phyloP scores from a whole-genome alignment of 2,329 filamentous ascomycete species.

The Pseudomassariella vexata region DNA sequence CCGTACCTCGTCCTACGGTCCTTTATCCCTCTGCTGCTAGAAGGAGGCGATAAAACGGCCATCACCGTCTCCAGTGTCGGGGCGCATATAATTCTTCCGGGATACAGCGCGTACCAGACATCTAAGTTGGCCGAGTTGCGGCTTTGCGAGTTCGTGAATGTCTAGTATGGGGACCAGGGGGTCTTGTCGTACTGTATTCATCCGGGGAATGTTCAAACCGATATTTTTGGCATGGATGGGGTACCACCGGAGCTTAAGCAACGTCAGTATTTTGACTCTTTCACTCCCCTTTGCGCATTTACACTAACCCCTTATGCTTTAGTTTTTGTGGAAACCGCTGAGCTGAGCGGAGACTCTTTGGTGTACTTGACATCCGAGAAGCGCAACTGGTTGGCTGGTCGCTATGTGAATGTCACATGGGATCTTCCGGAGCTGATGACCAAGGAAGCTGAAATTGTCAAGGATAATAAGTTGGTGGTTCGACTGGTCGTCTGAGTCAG shows the following conservation, averaged over 20 bases:
- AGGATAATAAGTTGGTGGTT: conserved; percentile 21
- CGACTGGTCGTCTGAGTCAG: conserved; percentile 16
- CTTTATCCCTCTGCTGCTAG: conserved; percentile 35
- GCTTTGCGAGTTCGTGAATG: conserved; percentile 36
- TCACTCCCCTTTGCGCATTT: too few species aligned
- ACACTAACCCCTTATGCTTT: not conserved
- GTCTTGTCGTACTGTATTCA: conserved; percentile 35
- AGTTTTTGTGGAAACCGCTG: conserved; percentile 20
- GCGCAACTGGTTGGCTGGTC: conserved; percentile 25
- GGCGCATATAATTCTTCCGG: conserved; percentile 20
- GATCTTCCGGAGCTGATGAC: conserved; percentile 29
- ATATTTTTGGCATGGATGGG: conserved; percentile 16
- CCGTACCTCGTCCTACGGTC: conserved; percentile 37
- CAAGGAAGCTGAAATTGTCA: conserved; percentile 21
- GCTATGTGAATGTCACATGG: conserved; percentile 33
- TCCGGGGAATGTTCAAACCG: conserved; percentile 34
- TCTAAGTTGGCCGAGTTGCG: conserved; percentile 39
- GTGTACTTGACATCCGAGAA: conserved; percentile 22
- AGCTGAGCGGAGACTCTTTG: conserved; percentile 22
- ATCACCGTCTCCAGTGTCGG: conserved; percentile 36
- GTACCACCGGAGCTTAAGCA: conserved; percentile 6
- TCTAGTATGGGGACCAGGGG: conserved; percentile 34
- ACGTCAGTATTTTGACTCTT: conserved; percentile 13
- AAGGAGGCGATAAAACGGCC: conserved; percentile 27
- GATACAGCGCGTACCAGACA: conserved; percentile 33